Evolutionary conservation across 2,329 filamentous ascomycete genomes (phyloP), one percentile per base, ranked within the genome.

Genomic region (Chaetomium sp.): DNA sequence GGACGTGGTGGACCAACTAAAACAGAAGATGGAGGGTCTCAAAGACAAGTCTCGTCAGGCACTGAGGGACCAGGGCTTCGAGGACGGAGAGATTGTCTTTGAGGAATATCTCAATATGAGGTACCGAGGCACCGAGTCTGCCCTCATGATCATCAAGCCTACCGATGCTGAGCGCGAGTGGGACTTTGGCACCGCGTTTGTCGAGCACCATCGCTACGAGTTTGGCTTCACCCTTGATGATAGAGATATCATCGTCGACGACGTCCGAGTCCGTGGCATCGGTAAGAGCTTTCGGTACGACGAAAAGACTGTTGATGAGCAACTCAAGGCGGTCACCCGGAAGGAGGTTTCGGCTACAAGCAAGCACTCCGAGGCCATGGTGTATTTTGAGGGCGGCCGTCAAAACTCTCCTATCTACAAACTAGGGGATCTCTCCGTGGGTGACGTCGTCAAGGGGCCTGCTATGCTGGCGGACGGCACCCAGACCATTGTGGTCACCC

Each of bases 51-150:
- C 92, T 0, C 84, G 81, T 0, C 79, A 81, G 21, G 85, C 87
- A 0, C 79, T 97, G 4, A 80, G 81, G 25, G 88, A 90, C 2
- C 93, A 97, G 76, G 93, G 93, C 0, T 97, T 97, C 73, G 80
- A 83, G 1, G 85, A 90, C 51, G 79, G 85, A 5, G 87, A 91
- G 35, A 91, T 97, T 27, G 83, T 88, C 0, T 96, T 94, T 72
- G 93, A 97, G 74, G 91, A 96, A 74, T 97, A 97, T 73, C 85
- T 98, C 63, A 97, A 97, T 74, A 93, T 97, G 89, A 83, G 93
- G 64, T 97, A 97, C 73, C 86, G 92, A 42, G 93, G 93, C 12
- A 97, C 93, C 0, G 93, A 97, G 74, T 96, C 92, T 8, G 91
- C 93, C 0, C 82, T 97, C 50, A 97, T 97, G 93, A 87, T 96